phyloP scores from a whole-genome alignment of 306 rosid genomes.

The Corylus americana region DNA sequence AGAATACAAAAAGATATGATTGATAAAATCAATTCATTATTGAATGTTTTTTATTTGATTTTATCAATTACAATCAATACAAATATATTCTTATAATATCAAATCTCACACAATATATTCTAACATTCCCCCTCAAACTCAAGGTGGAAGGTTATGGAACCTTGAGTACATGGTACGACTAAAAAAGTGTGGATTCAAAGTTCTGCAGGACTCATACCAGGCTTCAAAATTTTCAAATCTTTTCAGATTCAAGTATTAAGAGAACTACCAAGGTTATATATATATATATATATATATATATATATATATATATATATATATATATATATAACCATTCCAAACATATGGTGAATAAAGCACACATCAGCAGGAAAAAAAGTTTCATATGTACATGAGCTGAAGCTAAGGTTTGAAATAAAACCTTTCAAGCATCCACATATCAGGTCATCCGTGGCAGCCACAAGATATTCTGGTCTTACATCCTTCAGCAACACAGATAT shows the following conservation, averaged over 20 bases:
- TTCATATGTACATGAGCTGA: conserved; percentile 24
- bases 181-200: neutral
- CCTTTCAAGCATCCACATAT: conserved; percentile 40
- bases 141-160: too few relatives aligned
- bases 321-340: conserved; percentile 9
- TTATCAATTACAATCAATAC: too few relatives aligned
- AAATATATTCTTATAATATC: too few relatives aligned
- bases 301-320: neutral
- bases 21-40: too few relatives aligned
- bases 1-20: too few relatives aligned
- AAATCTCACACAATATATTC: too few relatives aligned
- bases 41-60: too few relatives aligned
- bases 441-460: conserved; percentile 48
- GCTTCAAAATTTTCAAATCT: neutral
- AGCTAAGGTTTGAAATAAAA: conserved; percentile 32
- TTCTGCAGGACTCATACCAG: neutral
- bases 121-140: too few relatives aligned
- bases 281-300: neutral
- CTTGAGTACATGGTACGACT: neutral
- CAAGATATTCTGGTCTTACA: conserved; percentile 44
- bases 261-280: neutral
- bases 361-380: conserved; percentile 29
- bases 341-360: conserved; percentile 24
- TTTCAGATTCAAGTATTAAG: neutral
- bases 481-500: conserved; percentile 49